These are phyloP conservation scores for Beta lomatogona DNA, from an alignment of 179 eudicot genomes.

Conservation along the genomic window DNA sequence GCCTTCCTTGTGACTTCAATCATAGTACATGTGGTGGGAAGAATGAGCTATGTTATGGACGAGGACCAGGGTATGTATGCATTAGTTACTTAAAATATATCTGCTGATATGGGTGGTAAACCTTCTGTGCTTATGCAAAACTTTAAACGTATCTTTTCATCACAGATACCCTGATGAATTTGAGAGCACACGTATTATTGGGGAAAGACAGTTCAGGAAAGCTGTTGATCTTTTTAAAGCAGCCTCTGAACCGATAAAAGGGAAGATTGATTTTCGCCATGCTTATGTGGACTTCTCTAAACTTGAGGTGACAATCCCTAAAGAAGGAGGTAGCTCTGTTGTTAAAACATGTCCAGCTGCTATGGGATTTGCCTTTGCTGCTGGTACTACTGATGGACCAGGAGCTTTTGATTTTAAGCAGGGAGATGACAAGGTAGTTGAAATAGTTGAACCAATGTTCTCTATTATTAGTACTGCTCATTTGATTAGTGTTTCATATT, in stretches of 20 bases:
- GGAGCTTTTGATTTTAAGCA: conserved; percentile 97
- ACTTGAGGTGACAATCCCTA: conserved; percentile 65
- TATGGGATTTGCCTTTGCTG: conserved; percentile 99
- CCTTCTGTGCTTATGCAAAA: conserved; percentile 5
- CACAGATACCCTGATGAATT: conserved; percentile 95
- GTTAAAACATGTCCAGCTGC: conserved; percentile 97
- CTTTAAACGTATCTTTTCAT: conserved; percentile 12
- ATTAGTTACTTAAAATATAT: conserved; percentile 1
- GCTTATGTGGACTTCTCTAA: conserved; percentile 78
- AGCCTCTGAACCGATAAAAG: conserved; percentile 77
- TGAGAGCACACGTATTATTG: conserved; percentile 94
- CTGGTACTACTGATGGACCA: conserved; percentile 98
- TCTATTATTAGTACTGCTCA: conserved; percentile 6
- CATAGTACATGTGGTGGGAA: conserved; percentile 97
- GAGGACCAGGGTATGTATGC: conserved; percentile 83
- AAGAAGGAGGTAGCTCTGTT: conserved; percentile 53
- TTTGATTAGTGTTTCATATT: conserved; percentile 6
- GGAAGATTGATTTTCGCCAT: conserved; percentile 78
- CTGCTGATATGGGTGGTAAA: conserved; percentile 8
- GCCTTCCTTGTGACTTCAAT: conserved; percentile 89
- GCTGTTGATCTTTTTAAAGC: conserved; percentile 79
- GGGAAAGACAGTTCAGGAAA: conserved; percentile 82
- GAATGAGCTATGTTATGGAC: conserved; percentile 93
- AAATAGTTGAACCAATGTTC: not conserved
- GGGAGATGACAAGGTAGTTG: conserved; percentile 80